phyloP scores from a whole-genome alignment of 164 flowering plant species.

The Dillenia turbinata region DNA sequence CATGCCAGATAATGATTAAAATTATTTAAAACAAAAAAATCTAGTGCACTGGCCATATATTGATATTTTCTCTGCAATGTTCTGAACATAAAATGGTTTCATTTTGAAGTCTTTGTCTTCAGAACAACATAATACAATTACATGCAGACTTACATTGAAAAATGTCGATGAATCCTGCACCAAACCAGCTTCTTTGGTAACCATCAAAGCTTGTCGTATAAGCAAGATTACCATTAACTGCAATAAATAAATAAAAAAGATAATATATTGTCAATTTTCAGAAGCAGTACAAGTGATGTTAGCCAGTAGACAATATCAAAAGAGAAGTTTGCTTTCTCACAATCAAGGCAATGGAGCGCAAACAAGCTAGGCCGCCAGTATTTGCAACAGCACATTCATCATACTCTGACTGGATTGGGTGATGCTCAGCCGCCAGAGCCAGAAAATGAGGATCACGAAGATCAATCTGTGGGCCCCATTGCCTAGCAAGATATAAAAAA shows the following conservation, averaged over 20 bases:
- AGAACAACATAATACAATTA: no score
- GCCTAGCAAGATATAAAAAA: slow-evolving; percentile 26
- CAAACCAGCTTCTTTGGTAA: slow-evolving; percentile 41
- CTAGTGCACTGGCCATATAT: no score
- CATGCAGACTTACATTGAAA: slow-evolving; percentile 37
- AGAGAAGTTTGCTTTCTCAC: slow-evolving; percentile 20
- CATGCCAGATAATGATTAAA: no score
- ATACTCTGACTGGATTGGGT: slow-evolving; percentile 46
- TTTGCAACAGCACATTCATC: slow-evolving; percentile 56
- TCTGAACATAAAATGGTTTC: no score
- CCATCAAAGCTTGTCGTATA: slow-evolving; percentile 49
- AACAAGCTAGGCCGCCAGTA: slow-evolving; percentile 42
- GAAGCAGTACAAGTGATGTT: not conserved
- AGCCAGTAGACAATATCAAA: not conserved
- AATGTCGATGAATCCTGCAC: slow-evolving; percentile 37
- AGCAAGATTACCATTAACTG: slow-evolving; percentile 63
- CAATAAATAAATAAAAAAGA: slow-evolving; percentile 1
- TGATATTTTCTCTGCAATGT: no score
- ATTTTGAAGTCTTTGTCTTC: no score
- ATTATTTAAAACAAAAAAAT: no score
- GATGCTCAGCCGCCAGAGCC: slow-evolving; percentile 58
- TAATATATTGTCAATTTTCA: slow-evolving; percentile 5
- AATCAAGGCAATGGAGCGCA: slow-evolving; percentile 50
- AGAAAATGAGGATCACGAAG: slow-evolving; percentile 51
- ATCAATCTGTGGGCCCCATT: slow-evolving; percentile 53